phyloP scores from a whole-genome alignment of 2,329 filamentous ascomycete species.

The Didymella glomerata region DNA sequence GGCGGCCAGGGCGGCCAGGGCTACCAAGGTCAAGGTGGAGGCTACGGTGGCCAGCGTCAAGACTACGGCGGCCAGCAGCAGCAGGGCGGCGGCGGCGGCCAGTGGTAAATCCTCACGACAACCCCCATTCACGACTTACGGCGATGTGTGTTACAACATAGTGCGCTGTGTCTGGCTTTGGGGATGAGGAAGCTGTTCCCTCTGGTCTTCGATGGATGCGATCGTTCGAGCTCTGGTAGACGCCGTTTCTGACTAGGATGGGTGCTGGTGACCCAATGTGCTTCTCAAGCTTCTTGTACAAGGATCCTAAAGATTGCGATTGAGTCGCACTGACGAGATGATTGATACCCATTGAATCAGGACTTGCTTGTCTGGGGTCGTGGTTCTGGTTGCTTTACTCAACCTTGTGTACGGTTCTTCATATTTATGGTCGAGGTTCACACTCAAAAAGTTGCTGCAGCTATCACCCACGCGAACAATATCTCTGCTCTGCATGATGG shows the following conservation, averaged over 20 bases:
- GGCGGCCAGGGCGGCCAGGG: constrained; percentile 34
- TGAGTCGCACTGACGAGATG: constrained; percentile 50
- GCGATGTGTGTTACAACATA: constrained; percentile 26
- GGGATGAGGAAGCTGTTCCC: constrained; percentile 17
- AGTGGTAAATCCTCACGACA: constrained; percentile 41
- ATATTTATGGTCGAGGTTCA: constrained; percentile 20
- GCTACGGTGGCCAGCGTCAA: constrained; percentile 42
- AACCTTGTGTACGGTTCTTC: constrained; percentile 27
- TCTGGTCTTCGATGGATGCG: constrained; percentile 24
- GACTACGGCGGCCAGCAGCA: constrained; percentile 40
- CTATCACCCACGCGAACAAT: constrained; percentile 1
- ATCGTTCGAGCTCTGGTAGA: constrained; percentile 35
- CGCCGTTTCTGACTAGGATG: constrained; percentile 35
- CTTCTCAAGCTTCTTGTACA: constrained; percentile 29
- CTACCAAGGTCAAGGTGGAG: constrained; percentile 39
- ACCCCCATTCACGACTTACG: constrained; percentile 17
- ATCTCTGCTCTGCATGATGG: not conserved
- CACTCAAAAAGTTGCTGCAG: constrained; percentile 25
- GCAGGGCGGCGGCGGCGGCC: constrained; percentile 43
- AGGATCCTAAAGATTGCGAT: constrained; percentile 25
- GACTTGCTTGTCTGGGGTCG: constrained; percentile 41
- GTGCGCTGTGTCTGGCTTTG: constrained; percentile 18
- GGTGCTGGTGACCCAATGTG: constrained; percentile 37
- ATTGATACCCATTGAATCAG: constrained; percentile 53
- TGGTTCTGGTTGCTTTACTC: constrained; percentile 33